Conservation (phyloP, 495 filamentous ascomycete species). For the Hyaloscypha hepaticicola region DNA sequence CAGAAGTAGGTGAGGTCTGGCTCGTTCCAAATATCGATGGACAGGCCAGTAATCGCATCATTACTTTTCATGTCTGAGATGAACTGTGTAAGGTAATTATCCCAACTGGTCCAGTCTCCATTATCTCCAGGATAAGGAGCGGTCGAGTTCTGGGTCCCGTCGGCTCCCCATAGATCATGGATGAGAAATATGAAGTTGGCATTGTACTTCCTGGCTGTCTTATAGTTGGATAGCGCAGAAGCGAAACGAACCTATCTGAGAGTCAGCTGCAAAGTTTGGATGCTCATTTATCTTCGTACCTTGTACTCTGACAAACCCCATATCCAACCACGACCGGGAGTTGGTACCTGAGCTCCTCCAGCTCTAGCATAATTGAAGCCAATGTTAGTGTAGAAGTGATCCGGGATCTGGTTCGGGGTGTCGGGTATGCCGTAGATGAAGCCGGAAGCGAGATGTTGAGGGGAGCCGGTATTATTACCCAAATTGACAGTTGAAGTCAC, state of each 20-base stretch:
- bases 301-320: conserved; percentile 36
- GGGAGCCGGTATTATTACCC: conserved; percentile 23
- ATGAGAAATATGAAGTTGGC: conserved; percentile 42
- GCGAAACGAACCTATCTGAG: conserved; percentile 34
- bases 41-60: conserved; percentile 34
- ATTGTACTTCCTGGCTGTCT: conserved; percentile 36
- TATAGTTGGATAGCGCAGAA: conserved; percentile 42
- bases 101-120: conserved; percentile 40
- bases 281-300: background rate
- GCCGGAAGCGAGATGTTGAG: conserved; percentile 34
- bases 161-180: conserved; percentile 46
- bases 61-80: conserved; percentile 37
- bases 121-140: conserved; percentile 41
- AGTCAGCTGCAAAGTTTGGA: conserved; percentile 12
- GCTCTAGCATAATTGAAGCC: conserved; percentile 39
- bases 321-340: conserved; percentile 38
- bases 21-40: conserved; percentile 47
- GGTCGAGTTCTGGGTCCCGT: conserved; percentile 32
- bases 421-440: conserved; percentile 42
- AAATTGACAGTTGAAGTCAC: conserved; percentile 28
- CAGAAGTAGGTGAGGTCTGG: conserved; percentile 40
- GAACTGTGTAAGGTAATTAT: conserved; percentile 36
- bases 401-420: conserved; percentile 32
- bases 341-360: conserved; percentile 37
- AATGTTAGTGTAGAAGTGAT: conserved; percentile 33